Evolutionary conservation across 108 stramenopile species (phyloP).

Genomic region (Asterionellopsis glacialis): DNA sequence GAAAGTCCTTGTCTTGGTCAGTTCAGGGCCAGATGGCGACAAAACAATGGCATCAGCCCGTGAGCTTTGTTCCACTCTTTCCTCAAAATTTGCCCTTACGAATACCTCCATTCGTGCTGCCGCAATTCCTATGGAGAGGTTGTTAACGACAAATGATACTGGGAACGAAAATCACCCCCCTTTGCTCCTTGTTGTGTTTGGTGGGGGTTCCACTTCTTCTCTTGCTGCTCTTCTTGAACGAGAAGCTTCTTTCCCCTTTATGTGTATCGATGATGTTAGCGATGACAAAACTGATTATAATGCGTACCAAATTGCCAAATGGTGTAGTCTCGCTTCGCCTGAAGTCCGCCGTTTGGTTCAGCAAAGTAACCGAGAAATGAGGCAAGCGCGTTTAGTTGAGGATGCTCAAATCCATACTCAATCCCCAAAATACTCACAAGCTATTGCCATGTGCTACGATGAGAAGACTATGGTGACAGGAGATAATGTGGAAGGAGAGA

Average conservation of each 20-base stretch:
- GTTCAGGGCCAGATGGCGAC: constrained; percentile 16
- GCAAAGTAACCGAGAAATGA: constrained; percentile 7
- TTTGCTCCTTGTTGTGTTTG: constrained; percentile 25
- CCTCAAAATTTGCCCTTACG: constrained; percentile 16
- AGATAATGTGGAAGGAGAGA: constrained; percentile 13
- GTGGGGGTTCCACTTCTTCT: constrained; percentile 9
- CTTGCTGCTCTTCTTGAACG: constrained; percentile 17
- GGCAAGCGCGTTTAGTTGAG: constrained; percentile 33
- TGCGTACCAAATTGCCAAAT: constrained; percentile 41
- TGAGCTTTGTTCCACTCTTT: constrained; percentile 18
- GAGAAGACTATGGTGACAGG: constrained; percentile 38
- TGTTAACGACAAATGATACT: constrained; percentile 7
- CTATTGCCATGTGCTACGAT: constrained; percentile 40
- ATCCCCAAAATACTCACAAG: constrained; percentile 23
- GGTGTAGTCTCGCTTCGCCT: constrained; percentile 24
- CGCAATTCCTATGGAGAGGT: constrained; percentile 25
- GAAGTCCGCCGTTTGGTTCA: constrained; percentile 16
- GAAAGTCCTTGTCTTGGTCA: constrained; percentile 24
- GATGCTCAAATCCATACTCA: constrained; percentile 43
- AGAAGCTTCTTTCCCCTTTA: constrained; percentile 22
- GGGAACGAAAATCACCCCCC: neutral
- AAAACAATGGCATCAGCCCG: constrained; percentile 13
- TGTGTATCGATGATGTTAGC: constrained; percentile 21
- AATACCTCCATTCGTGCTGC: constrained; percentile 39
- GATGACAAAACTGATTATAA: constrained; percentile 15